Evolutionary conservation across 225 moss, liverwort and hornwort genomes (phyloP).

Genomic region (Takakia lepidozioides): DNA sequence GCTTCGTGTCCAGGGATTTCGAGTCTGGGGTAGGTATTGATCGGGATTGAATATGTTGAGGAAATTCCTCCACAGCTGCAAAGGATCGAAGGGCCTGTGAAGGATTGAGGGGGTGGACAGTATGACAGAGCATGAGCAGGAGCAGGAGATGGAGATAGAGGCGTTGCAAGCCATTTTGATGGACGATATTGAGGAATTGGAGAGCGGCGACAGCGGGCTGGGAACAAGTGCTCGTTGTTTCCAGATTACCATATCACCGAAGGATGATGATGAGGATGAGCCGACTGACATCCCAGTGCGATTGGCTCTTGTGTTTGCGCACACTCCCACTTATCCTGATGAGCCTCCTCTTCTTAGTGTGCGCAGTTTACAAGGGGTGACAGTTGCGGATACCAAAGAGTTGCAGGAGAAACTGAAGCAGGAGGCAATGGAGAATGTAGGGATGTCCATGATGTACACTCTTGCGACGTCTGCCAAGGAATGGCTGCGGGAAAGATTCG

Average conservation of each 20-base stretch:
- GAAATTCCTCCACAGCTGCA: too few relatives aligned
- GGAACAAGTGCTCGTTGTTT: constrained; percentile 65
- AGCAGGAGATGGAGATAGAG: constrained; percentile 97
- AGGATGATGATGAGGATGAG: constrained; percentile 95
- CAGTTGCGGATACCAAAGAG: constrained; percentile 48
- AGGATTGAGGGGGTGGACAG: not conserved
- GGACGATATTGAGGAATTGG: constrained; percentile 88
- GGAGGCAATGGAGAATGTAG: constrained; percentile 72
- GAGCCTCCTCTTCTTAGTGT: constrained; percentile 67
- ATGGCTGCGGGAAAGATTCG: constrained; percentile 86
- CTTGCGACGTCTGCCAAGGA: constrained; percentile 75
- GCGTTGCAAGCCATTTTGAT: constrained; percentile 90
- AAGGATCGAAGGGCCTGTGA: too few relatives aligned
- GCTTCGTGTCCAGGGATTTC: too few relatives aligned
- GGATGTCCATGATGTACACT: constrained; percentile 99
- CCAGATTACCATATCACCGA: constrained; percentile 90
- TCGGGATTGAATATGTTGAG: too few relatives aligned
- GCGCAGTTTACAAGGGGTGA: constrained; percentile 74
- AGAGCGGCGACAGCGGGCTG: constrained; percentile 59
- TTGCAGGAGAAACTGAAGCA: constrained; percentile 47
- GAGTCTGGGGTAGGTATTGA: too few relatives aligned
- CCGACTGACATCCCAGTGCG: constrained; percentile 93
- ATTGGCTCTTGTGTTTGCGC: constrained; percentile 83
- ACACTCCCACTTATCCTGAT: constrained; percentile 86
- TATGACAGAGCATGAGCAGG: constrained; percentile 69